Conservation (phyloP, 2,329 filamentous ascomycete genomes). For the Exophiala oligosperma region DNA sequence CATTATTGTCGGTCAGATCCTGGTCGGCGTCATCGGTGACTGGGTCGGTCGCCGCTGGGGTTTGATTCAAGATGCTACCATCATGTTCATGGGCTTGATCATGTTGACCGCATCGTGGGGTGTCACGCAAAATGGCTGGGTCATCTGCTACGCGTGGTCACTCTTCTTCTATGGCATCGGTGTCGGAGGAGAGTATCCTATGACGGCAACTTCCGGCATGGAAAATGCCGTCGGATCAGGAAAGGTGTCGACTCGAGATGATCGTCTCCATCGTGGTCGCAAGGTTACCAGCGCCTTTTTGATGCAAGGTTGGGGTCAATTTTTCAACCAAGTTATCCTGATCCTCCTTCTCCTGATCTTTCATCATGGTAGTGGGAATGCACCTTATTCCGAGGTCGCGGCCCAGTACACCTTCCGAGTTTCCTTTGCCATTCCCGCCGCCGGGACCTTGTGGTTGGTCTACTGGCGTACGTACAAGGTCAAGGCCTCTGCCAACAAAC, state of each 20-base stretch:
- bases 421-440: slow-evolving; percentile 86
- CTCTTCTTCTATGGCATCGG: slow-evolving; percentile 84
- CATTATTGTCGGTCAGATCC: slow-evolving; percentile 90
- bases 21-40: slow-evolving; percentile 78
- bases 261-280: slow-evolving; percentile 91
- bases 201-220: slow-evolving; percentile 94
- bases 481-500: slow-evolving; percentile 74
- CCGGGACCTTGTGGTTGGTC: slow-evolving; percentile 89
- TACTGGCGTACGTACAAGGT: slow-evolving; percentile 97
- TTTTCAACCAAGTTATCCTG: slow-evolving; percentile 87
- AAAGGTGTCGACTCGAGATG: slow-evolving; percentile 84
- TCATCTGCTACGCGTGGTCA: slow-evolving; percentile 94
- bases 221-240: slow-evolving; percentile 85
- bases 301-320: slow-evolving; percentile 98
- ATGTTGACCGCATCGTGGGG: slow-evolving; percentile 95
- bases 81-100: slow-evolving; percentile 91
- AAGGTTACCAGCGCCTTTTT: slow-evolving; percentile 95
- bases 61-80: slow-evolving; percentile 88
- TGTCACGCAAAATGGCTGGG: slow-evolving; percentile 83
- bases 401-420: slow-evolving; percentile 90
- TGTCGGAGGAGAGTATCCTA: slow-evolving; percentile 68
- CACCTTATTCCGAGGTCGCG: slow-evolving; percentile 74
- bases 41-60: slow-evolving; percentile 89
- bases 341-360: slow-evolving; percentile 86
- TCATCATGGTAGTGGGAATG: slow-evolving; percentile 73